Conservation (phyloP, 257 asterid genomes). For the Cordia subcordata region DNA sequence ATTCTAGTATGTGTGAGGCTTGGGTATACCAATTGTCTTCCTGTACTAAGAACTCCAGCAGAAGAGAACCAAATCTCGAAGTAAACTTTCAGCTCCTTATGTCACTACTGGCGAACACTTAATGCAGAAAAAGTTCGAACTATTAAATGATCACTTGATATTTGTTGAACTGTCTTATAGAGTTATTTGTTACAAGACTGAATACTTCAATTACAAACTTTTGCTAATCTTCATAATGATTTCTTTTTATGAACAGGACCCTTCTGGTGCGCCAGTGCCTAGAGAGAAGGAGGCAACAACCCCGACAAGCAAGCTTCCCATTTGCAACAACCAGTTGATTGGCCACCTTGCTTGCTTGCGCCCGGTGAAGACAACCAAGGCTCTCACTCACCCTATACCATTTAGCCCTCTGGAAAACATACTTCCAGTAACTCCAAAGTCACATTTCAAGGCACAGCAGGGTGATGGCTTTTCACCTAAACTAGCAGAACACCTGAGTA, state of each 20-base stretch:
- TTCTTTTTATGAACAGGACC: conserved; percentile 37
- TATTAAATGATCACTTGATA: too few species aligned
- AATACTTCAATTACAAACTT: too few species aligned
- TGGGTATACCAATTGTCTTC: too few species aligned
- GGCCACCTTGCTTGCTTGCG: conserved; percentile 66
- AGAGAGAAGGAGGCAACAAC: conserved; percentile 53
- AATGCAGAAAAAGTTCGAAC: too few species aligned
- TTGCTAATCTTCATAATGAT: not conserved
- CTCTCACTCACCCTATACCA: conserved; percentile 28
- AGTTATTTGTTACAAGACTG: too few species aligned
- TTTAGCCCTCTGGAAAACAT: conserved; percentile 52
- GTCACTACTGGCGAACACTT: too few species aligned
- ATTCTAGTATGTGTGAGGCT: too few species aligned
- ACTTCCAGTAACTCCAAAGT: conserved; percentile 40
- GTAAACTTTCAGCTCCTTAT: too few species aligned
- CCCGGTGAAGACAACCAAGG: conserved; percentile 32
- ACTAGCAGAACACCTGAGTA: conserved; percentile 32
- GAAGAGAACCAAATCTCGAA: too few species aligned
- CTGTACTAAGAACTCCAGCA: too few species aligned
- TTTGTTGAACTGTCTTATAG: too few species aligned
- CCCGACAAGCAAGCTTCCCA: conserved; percentile 50
- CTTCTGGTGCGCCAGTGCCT: conserved; percentile 64
- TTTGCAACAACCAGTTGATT: conserved; percentile 46
- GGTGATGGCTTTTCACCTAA: conserved; percentile 35
- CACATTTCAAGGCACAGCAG: conserved; percentile 10